A percentile compares a stretch with the other conserved stretches of the same genome.
Evolutionary conservation across 192 early-diverging fungal species (phyloP).

Genomic region (Thamnidium elegans): DNA sequence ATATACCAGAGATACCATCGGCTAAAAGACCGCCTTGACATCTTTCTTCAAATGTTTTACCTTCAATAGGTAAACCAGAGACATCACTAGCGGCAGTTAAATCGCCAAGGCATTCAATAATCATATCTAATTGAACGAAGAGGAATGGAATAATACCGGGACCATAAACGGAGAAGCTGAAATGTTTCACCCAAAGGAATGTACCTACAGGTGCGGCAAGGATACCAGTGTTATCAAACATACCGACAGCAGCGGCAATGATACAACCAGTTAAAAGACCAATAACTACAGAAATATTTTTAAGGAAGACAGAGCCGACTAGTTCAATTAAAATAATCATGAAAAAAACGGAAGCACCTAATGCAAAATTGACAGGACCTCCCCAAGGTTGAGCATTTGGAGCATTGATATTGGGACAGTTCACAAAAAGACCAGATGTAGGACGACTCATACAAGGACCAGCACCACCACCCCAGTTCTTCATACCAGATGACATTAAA

Average conservation of each 20-base stretch:
- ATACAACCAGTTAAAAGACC: slow-evolving; percentile 52
- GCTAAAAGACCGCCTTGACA: slow-evolving; percentile 55
- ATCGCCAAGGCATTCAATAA: slow-evolving; percentile 52
- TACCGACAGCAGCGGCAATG: slow-evolving; percentile 46
- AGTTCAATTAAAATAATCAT: slow-evolving; percentile 50
- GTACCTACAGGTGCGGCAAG: slow-evolving; percentile 45
- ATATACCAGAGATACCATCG: slow-evolving; percentile 44
- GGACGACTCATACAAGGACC: slow-evolving; percentile 45
- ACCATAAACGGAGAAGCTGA: slow-evolving; percentile 44
- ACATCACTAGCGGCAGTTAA: slow-evolving; percentile 57
- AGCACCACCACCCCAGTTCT: slow-evolving; percentile 50
- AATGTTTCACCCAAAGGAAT: slow-evolving; percentile 53
- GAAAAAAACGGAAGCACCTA: slow-evolving; percentile 47
- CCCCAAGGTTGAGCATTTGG: slow-evolving; percentile 57
- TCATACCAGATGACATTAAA: slow-evolving; percentile 46
- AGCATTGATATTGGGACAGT: slow-evolving; percentile 41
- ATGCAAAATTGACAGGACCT: slow-evolving; percentile 43
- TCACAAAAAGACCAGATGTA: slow-evolving; percentile 39
- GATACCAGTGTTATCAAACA: slow-evolving; percentile 42
- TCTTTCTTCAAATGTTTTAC: slow-evolving; percentile 53
- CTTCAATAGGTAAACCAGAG: slow-evolving; percentile 47
- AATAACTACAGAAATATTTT: slow-evolving; percentile 50
- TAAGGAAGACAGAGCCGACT: slow-evolving; percentile 57
- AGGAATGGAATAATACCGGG: slow-evolving; percentile 52
- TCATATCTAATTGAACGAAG: slow-evolving; percentile 45